phyloP scores from a whole-genome alignment of 2,329 filamentous ascomycete genomes.

The Penicillium nordicum region DNA sequence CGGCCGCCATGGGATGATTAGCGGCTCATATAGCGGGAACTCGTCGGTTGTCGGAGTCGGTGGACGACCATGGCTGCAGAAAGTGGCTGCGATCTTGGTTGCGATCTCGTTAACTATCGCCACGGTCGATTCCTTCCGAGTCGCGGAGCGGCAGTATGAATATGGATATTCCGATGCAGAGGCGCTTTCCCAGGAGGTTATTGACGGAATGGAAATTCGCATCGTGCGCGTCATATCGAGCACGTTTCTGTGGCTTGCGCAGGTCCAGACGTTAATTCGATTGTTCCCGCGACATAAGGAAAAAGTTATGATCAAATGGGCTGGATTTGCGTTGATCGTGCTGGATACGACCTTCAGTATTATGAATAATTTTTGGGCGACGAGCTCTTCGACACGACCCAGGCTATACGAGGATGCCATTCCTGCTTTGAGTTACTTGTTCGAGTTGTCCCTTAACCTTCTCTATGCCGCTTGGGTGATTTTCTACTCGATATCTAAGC shows the following conservation, averaged over 20 bases:
- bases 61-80: constrained; percentile 89
- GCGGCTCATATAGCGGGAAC: constrained; percentile 64
- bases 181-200: constrained; percentile 71
- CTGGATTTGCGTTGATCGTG: constrained; percentile 87
- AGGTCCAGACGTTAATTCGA: constrained; percentile 93
- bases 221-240: constrained; percentile 90
- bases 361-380: constrained; percentile 76
- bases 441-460: constrained; percentile 79
- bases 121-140: constrained; percentile 82
- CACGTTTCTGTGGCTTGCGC: constrained; percentile 94
- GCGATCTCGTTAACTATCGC: constrained; percentile 88
- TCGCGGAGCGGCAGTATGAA: constrained; percentile 77
- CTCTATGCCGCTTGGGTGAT: constrained; percentile 92
- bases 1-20: constrained; percentile 78
- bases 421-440: constrained; percentile 85
- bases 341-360: constrained; percentile 88
- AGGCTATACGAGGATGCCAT: constrained; percentile 83
- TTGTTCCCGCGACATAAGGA: constrained; percentile 95
- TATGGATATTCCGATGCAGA: constrained; percentile 75
- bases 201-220: constrained; percentile 80
- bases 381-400: constrained; percentile 52
- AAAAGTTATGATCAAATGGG: constrained; percentile 98
- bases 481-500: constrained; percentile 89
- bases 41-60: constrained; percentile 77
- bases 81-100: constrained; percentile 61